These are phyloP conservation scores for Pythium vanterpoolii DNA, from an alignment of 352 stramenopile species.

Conservation along the genomic window DNA sequence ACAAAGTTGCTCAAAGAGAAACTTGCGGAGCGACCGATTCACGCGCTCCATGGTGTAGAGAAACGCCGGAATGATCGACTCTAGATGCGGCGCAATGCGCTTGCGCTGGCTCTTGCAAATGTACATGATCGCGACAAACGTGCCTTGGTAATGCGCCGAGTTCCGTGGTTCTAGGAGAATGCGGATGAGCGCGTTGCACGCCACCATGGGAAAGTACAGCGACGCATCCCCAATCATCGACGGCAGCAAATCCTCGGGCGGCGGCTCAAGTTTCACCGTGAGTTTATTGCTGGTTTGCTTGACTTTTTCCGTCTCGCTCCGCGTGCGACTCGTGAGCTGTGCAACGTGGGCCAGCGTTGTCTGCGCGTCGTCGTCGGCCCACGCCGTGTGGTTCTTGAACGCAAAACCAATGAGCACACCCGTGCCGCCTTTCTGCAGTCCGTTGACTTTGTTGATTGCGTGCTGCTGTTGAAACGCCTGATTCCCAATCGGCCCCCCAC, in stretches of 20 bases:
- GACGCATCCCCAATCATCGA: slow-evolving; percentile 86
- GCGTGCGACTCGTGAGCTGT: slow-evolving; percentile 44
- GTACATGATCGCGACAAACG: slow-evolving; percentile 98
- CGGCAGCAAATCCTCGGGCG: slow-evolving; percentile 70
- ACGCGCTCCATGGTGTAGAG: slow-evolving; percentile 91
- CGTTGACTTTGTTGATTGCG: not conserved
- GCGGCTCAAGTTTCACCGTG: slow-evolving; percentile 58
- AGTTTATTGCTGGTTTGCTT: slow-evolving; percentile 70
- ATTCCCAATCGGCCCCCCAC: slow-evolving; percentile 7
- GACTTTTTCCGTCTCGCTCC: slow-evolving; percentile 62
- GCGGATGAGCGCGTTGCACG: slow-evolving; percentile 95
- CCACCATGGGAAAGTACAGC: slow-evolving; percentile 97
- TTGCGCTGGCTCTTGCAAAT: slow-evolving; percentile 97
- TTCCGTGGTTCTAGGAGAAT: slow-evolving; percentile 97
- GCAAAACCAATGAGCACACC: slow-evolving; percentile 26
- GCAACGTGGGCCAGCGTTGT: slow-evolving; percentile 32
- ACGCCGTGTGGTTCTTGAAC: slow-evolving; percentile 5
- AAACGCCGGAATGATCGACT: slow-evolving; percentile 97
- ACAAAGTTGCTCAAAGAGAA: slow-evolving; percentile 95
- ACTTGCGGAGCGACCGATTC: slow-evolving; percentile 89
- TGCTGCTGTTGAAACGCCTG: slow-evolving; percentile 6
- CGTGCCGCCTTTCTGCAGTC: slow-evolving; percentile 1
- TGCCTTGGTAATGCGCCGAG: slow-evolving; percentile 95
- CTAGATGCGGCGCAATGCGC: slow-evolving; percentile 93
- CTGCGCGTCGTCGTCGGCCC: slow-evolving; percentile 45